Evolutionary conservation across 129 eudicot genomes (phyloP).

Genomic region (Helichrysum umbraculigerum): DNA sequence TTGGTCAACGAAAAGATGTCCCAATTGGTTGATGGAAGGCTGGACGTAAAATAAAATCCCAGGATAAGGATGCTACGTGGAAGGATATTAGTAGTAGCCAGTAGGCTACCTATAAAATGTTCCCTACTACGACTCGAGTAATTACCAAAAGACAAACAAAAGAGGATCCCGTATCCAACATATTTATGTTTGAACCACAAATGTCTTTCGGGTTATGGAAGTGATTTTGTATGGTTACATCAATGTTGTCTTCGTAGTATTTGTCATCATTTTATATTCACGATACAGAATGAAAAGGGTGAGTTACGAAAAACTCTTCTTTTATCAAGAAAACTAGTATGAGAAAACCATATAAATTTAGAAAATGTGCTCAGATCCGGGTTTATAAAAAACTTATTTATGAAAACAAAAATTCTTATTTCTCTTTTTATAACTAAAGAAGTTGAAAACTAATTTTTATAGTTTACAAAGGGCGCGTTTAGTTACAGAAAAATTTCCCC

Average conservation of each 20-base stretch:
- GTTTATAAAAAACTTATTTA: no score
- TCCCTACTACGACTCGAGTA: neutral
- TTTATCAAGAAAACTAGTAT: no score
- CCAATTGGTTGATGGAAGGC: constrained; percentile 12
- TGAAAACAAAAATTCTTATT: no score
- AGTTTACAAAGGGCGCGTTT: no score
- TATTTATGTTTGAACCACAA: neutral
- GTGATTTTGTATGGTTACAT: neutral
- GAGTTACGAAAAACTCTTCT: no score
- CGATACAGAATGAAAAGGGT: no score
- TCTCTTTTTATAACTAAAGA: no score
- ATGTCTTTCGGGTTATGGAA: neutral
- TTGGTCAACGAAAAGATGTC: constrained; percentile 25
- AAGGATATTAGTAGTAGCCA: constrained; percentile 21
- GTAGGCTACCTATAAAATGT: constrained; percentile 10
- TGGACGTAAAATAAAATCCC: constrained; percentile 5
- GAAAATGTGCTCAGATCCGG: no score
- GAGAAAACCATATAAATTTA: no score
- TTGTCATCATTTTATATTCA: no score
- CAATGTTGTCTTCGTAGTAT: neutral
- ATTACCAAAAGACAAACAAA: neutral
- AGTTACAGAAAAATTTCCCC: no score
- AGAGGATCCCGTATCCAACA: neutral
- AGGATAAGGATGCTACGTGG: constrained; percentile 40
- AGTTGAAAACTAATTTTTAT: no score